A percentile compares a stretch with the other conserved stretches of the same genome.
Conservation (phyloP, 1,284 basidiomycete species). For the Austroboletus niveus region DNA sequence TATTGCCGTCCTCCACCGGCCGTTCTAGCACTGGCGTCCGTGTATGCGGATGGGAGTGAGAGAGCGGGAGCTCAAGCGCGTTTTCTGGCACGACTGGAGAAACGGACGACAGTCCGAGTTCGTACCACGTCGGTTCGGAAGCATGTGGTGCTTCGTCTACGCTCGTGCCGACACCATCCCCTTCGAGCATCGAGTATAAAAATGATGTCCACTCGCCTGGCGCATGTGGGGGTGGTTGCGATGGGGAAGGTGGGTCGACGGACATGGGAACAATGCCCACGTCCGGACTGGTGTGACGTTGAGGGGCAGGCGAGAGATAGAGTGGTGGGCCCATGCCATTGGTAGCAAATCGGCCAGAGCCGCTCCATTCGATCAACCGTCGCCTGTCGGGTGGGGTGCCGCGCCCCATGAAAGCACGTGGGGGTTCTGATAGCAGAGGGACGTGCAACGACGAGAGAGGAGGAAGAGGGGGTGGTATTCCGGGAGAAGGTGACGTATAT, state of each 20-base stretch:
- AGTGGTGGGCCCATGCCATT: conserved; percentile 24
- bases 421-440: conserved; percentile 31
- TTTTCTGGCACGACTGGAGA: conserved; percentile 8
- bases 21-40: conserved; percentile 9
- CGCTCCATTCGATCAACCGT: conserved; percentile 29
- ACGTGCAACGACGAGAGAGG: conserved; percentile 32
- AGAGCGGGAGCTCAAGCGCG: conserved; percentile 16
- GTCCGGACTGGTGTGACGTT: conserved; percentile 13
- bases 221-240: conserved; percentile 7
- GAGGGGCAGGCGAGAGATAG: conserved; percentile 28
- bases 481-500: conserved; percentile 6
- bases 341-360: conserved; percentile 15
- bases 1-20: conserved; percentile 23
- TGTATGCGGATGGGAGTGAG: conserved; percentile 4
- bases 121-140: conserved; percentile 27
- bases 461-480: conserved; percentile 16
- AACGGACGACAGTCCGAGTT: conserved; percentile 25
- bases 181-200: conserved; percentile 34
- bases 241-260: conserved; percentile 14
- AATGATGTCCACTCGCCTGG: conserved; percentile 35
- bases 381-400: conserved; percentile 31
- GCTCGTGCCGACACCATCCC: conserved; percentile 20
- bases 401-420: conserved; percentile 35
- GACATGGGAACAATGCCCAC: conserved; percentile 23
- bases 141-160: conserved; percentile 5